phyloP scores from a whole-genome alignment of 2,329 filamentous ascomycete species.

The Claviceps paspali region DNA sequence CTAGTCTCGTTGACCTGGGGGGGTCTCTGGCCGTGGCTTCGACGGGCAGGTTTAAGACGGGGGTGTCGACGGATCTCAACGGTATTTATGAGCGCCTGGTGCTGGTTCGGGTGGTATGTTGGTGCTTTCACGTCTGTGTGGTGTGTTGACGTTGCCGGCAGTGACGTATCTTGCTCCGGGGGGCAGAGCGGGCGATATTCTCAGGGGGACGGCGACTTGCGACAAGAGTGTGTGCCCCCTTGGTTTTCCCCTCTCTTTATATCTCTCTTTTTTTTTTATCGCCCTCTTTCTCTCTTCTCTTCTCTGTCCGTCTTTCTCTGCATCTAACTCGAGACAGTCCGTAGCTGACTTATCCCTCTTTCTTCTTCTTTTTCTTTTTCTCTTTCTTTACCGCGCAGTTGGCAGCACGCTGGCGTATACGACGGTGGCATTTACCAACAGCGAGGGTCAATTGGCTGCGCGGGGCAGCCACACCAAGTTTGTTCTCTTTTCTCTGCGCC shows the following conservation, averaged over 20 bases:
- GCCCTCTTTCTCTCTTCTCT: background rate
- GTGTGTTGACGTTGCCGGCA: slow-evolving; percentile 15
- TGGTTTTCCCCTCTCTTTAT: background rate
- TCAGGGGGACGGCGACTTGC: slow-evolving; percentile 41
- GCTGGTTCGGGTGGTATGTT: too few species aligned
- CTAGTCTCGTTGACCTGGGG: slow-evolving; percentile 55
- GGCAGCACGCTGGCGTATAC: slow-evolving; percentile 51
- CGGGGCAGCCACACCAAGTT: slow-evolving; percentile 53
- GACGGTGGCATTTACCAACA: slow-evolving; percentile 41
- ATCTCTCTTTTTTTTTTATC: background rate
- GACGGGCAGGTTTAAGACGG: slow-evolving; percentile 45
- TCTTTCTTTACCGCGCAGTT: slow-evolving; percentile 23
- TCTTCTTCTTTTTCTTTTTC: background rate
- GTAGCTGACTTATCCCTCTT: too few species aligned
- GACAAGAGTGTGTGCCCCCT: slow-evolving; percentile 38
- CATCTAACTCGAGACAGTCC: too few species aligned
- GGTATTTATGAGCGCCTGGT: too few species aligned
- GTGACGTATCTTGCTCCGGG: slow-evolving; percentile 49
- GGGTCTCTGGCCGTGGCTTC: slow-evolving; percentile 52
- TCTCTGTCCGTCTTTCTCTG: background rate
- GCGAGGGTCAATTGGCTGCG: slow-evolving; percentile 42
- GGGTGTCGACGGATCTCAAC: slow-evolving; percentile 50
- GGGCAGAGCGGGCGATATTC: slow-evolving; percentile 38
- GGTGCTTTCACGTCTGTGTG: background rate
- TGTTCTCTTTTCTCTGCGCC: slow-evolving; percentile 12